Evolutionary conservation across 2,329 filamentous ascomycete genomes (phyloP).

Genomic region (Ophiostoma himal-ulmi): DNA sequence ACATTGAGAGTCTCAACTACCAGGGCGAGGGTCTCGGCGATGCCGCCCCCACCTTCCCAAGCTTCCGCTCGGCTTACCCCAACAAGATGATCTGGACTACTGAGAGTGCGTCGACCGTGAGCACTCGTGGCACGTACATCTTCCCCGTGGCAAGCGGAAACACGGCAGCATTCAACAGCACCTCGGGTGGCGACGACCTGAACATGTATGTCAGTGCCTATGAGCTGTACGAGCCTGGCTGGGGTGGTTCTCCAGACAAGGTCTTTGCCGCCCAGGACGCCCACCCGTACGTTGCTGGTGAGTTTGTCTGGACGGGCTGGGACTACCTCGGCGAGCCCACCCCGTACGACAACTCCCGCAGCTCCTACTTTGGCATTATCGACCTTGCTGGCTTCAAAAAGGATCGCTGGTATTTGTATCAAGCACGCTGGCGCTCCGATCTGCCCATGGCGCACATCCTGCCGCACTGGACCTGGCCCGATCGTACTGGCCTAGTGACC

Average conservation of each 20-base stretch:
- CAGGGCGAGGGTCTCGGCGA: slow-evolving; percentile 45
- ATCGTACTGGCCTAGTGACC: slow-evolving; percentile 40
- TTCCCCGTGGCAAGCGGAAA: slow-evolving; percentile 43
- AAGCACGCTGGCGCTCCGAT: slow-evolving; percentile 47
- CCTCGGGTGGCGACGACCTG: slow-evolving; percentile 37
- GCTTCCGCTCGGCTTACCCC: slow-evolving; percentile 42
- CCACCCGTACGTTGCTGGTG: slow-evolving; percentile 47
- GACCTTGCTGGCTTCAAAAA: slow-evolving; percentile 54
- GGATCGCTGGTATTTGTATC: slow-evolving; percentile 51
- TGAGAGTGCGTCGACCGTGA: slow-evolving; percentile 43
- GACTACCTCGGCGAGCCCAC: slow-evolving; percentile 33
- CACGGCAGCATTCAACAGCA: slow-evolving; percentile 33
- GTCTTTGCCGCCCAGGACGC: slow-evolving; percentile 46
- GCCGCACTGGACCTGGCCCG: slow-evolving; percentile 52
- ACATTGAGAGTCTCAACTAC: slow-evolving; percentile 50
- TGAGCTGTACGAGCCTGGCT: slow-evolving; percentile 45
- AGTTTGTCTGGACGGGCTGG: slow-evolving; percentile 33
- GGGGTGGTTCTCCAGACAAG: slow-evolving; percentile 47
- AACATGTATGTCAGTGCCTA: slow-evolving; percentile 43
- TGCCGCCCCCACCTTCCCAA: slow-evolving; percentile 34
- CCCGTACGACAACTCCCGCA: slow-evolving; percentile 40
- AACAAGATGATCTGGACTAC: slow-evolving; percentile 42
- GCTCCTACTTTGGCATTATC: slow-evolving; percentile 52
- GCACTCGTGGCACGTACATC: slow-evolving; percentile 46
- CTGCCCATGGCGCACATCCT: slow-evolving; percentile 47